A percentile compares a stretch with the other conserved stretches of the same genome.
Evolutionary conservation across 768 basidiomycete genomes (phyloP).

Genomic region (Crucibulum laeve): DNA sequence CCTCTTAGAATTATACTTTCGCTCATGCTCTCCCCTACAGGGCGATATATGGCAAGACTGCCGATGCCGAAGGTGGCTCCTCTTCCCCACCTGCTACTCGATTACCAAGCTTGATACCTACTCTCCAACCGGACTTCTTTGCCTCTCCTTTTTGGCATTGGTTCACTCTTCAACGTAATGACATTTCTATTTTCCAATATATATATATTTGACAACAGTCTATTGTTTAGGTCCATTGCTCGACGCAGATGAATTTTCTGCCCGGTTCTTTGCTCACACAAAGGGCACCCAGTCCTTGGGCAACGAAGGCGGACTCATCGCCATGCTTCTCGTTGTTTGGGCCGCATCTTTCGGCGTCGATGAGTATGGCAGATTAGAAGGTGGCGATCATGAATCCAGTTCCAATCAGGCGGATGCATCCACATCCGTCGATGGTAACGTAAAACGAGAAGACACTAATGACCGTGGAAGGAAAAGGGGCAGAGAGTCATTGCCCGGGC

Average conservation of each 20-base stretch:
- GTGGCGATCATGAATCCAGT: conserved; percentile 18
- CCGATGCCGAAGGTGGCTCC: conserved; percentile 33
- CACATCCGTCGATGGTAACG: neutral
- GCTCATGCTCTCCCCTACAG: conserved; percentile 28
- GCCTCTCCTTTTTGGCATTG: conserved; percentile 79
- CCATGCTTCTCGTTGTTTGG: conserved; percentile 83
- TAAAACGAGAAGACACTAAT: conserved; percentile 3
- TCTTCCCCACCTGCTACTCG: conserved; percentile 32
- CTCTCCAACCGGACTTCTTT: conserved; percentile 76
- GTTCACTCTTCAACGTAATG: conserved; percentile 80
- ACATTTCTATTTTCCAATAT: conserved; percentile 5
- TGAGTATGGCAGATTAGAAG: conserved; percentile 60
- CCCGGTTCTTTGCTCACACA: conserved; percentile 64
- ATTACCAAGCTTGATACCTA: conserved; percentile 58
- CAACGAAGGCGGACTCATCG: conserved; percentile 72
- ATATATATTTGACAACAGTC: conserved; percentile 6
- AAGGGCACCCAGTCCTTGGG: conserved; percentile 61
- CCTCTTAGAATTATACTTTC: conserved; percentile 3
- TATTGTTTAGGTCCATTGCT: conserved; percentile 70
- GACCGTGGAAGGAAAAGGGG: conserved; percentile 5
- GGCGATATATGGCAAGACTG: conserved; percentile 74
- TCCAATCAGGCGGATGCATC: conserved; percentile 2
- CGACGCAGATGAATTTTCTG: conserved; percentile 73
- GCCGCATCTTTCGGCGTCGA: conserved; percentile 87
- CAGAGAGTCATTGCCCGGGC: conserved; percentile 25